Evolutionary conservation across 2,329 filamentous ascomycete species (phyloP).

Genomic region (Tolypocladium cylindrosporum): DNA sequence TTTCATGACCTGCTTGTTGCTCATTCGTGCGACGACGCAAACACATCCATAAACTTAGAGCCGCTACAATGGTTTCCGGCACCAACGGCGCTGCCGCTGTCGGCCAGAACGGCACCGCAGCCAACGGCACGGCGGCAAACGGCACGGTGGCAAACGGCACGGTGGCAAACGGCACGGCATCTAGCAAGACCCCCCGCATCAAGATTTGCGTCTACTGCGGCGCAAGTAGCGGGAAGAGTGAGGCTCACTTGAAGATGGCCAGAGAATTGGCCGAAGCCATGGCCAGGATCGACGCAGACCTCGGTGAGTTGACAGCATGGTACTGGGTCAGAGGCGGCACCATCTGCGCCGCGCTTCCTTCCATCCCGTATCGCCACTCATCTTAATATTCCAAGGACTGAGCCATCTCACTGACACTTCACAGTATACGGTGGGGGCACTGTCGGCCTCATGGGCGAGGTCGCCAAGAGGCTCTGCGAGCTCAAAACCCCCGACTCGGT

Average conservation of each 20-base stretch:
- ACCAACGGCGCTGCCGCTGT: neutral
- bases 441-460: constrained; percentile 88
- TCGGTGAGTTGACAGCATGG: constrained; percentile 38
- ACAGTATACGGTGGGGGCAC: constrained; percentile 91
- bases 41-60: neutral
- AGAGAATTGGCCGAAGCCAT: constrained; percentile 63
- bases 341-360: neutral
- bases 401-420: neutral
- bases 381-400: neutral
- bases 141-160: constrained; percentile 10
- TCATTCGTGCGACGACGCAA: neutral
- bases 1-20: neutral
- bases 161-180: constrained; percentile 8
- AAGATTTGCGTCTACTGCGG: constrained; percentile 96
- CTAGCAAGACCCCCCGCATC: constrained; percentile 24
- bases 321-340: neutral
- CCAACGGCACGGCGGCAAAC: constrained; percentile 2
- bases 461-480: constrained; percentile 76
- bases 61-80: constrained; percentile 14
- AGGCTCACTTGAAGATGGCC: constrained; percentile 69
- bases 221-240: constrained; percentile 61
- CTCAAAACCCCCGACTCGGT: constrained; percentile 73
- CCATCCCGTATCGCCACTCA: neutral
- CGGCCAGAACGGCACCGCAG: neutral
- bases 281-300: constrained; percentile 64